Evolutionary conservation across 352 stramenopile genomes (phyloP).

Genomic region (Phytopythium boreale): DNA sequence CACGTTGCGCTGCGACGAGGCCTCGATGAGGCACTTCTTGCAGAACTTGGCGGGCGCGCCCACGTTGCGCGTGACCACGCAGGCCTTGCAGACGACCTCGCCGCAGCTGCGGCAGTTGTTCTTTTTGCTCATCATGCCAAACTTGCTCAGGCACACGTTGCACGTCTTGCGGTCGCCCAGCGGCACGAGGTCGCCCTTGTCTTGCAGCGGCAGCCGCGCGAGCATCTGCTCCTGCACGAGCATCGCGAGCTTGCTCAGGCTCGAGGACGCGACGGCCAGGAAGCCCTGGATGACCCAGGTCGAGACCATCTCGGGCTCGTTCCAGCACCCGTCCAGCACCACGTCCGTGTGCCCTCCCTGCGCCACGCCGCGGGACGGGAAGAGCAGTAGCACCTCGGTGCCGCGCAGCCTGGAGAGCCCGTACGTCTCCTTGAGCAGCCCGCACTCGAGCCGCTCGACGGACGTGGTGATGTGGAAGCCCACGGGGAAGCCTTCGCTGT

Average conservation of each 20-base stretch:
- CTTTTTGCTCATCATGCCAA: conserved; percentile 75
- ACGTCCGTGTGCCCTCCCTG: conserved; percentile 49
- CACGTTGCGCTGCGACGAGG: conserved; percentile 34
- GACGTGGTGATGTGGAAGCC: conserved; percentile 64
- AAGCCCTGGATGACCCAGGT: conserved; percentile 40
- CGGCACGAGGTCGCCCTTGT: conserved; percentile 46
- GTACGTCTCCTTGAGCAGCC: conserved; percentile 61
- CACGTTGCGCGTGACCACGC: conserved; percentile 50
- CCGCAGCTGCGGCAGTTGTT: conserved; percentile 68
- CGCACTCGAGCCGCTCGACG: conserved; percentile 51
- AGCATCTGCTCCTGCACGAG: conserved; percentile 50
- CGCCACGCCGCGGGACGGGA: conserved; percentile 22
- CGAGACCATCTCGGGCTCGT: conserved; percentile 34
- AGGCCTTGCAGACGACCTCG: conserved; percentile 77
- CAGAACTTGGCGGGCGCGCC: conserved; percentile 65
- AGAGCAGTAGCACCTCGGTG: conserved; percentile 52
- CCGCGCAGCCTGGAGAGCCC: conserved; percentile 46
- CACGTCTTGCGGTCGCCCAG: conserved; percentile 50
- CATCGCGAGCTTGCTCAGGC: conserved; percentile 45
- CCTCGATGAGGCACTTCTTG: conserved; percentile 67
- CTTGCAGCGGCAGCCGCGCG: conserved; percentile 38
- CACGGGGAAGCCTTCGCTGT: conserved; percentile 47
- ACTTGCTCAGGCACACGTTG: conserved; percentile 58
- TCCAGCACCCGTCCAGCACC: conserved; percentile 41
- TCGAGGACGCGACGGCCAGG: conserved; percentile 29